phyloP scores from a whole-genome alignment of 306 rosid genomes.

The Quercus alba region DNA sequence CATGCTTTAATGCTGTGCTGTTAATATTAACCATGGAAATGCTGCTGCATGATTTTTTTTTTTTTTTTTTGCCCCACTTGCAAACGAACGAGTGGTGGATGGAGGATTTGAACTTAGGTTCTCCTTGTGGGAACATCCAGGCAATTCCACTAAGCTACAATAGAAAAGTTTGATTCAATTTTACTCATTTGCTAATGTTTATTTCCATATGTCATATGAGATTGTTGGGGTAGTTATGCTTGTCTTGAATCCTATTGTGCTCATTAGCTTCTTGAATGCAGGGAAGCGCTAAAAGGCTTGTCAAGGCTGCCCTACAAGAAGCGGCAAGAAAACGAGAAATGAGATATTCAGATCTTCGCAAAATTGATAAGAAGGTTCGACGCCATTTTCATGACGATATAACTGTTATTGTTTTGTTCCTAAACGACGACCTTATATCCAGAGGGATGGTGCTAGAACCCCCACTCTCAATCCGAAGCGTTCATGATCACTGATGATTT shows the following conservation, averaged over 20 bases:
- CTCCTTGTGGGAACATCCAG: too few species aligned
- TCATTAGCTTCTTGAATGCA: constrained; percentile 27
- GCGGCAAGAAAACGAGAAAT: constrained; percentile 89
- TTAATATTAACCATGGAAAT: neutral
- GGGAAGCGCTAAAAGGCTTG: constrained; percentile 90
- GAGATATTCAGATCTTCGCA: constrained; percentile 75
- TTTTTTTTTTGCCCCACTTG: too few species aligned
- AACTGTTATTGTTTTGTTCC: constrained; percentile 82
- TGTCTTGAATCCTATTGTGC: neutral
- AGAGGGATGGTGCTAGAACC: constrained; percentile 42
- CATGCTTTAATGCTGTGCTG: neutral
- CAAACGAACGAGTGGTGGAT: too few species aligned
- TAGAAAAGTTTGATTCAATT: neutral
- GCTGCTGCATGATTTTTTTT: neutral
- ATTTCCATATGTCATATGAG: neutral
- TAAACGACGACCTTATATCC: constrained; percentile 79
- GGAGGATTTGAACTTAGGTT: too few species aligned
- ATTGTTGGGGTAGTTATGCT: neutral
- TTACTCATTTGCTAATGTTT: neutral
- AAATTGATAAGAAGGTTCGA: constrained; percentile 78
- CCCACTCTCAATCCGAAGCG: constrained; percentile 60
- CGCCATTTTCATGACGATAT: constrained; percentile 90
- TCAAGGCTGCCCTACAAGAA: constrained; percentile 87
- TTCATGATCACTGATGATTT: constrained; percentile 46
- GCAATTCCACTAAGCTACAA: too few species aligned